Evolutionary conservation across 768 basidiomycete species (phyloP), one percentile per base, ranked within the genome.

Genomic region (Termitomyces heimii): DNA sequence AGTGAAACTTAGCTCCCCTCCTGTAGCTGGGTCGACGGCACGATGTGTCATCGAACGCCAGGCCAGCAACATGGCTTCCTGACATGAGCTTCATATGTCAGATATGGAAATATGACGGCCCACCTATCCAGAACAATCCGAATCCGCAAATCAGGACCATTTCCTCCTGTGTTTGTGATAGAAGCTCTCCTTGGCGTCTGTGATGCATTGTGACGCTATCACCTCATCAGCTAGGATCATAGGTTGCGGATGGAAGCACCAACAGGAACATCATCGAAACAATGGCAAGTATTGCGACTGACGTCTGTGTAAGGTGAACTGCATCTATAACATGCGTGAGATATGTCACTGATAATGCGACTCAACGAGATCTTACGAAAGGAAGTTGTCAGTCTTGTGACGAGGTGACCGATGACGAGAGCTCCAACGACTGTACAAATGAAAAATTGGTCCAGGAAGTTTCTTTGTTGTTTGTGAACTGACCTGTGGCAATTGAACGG

Each of bases 51-150:
- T 67, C 8, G 74, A 73, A n/a, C 70, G 73, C 77, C 78, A 82
- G 44, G 74, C 78, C 31, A 82, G 61, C 44, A 78, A 68, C 29
- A 67, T 59, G 37, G 73, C 79, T 79, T 57, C 46, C 24, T 49
- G n/a, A 43, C 40, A 35, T 58, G 51, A 54, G 34, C 50, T 32
- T 45, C 42, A 52, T 16, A 16, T 24, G 22, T 10, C 9, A n/a
- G 35, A 29, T 6, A 45, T 26, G 8, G 26, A 31, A 8, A 31
- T 32, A 44, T 24, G 10, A 24, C 16, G 22, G 73, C 82, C 67
- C 67, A 90, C 90, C 88, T 50, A 91, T 74, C 87, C 88, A 92
- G 66, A 88, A 82, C 57, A 91, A 71, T 12, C 84, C 88, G 56
- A 91, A 78, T 3, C 85, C 84, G 5, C 75, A 83, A 59, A 92